Evolutionary conservation across 768 basidiomycete species (phyloP).

Genomic region (Termitomyces sp.): DNA sequence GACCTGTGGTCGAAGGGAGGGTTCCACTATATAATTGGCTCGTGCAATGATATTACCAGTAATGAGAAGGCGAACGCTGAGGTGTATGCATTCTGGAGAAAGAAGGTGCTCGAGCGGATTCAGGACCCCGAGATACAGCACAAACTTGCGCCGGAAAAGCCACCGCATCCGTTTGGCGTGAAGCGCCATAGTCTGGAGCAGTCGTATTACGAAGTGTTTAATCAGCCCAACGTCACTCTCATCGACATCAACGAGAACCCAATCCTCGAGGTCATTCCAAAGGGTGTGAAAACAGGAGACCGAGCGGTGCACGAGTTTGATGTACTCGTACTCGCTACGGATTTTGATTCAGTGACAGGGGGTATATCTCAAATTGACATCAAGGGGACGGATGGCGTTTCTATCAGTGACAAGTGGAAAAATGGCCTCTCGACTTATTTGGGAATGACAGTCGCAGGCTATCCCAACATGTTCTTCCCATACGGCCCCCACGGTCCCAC

Average conservation of each 20-base stretch:
- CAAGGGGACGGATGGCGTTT: conserved; percentile 9
- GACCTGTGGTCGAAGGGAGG: conserved; percentile 1
- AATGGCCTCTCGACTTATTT: conserved; percentile 14
- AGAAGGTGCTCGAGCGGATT: conserved; percentile 13
- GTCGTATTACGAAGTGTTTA: conserved; percentile 18
- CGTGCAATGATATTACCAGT: conserved; percentile 10
- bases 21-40: conserved; percentile 17
- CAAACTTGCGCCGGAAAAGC: conserved; percentile 1
- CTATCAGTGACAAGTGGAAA: conserved; percentile 18
- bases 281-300: conserved; percentile 16
- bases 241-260: neutral
- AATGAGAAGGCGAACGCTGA: conserved; percentile 15
- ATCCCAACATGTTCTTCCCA: conserved; percentile 20
- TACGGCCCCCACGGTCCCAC: conserved; percentile 13
- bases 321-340: neutral
- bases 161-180: conserved; percentile 19
- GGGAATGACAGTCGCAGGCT: too few species aligned
- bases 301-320: conserved; percentile 2
- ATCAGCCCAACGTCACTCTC: conserved; percentile 19
- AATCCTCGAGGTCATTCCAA: conserved; percentile 12
- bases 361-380: conserved; percentile 17
- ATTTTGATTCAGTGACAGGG: conserved; percentile 9
- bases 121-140: conserved; percentile 15
- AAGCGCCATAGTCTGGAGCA: conserved; percentile 20
- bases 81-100: conserved; percentile 10